Conservation (phyloP, 139 green algal genomes). For the Monoraphidium neglectum region DNA sequence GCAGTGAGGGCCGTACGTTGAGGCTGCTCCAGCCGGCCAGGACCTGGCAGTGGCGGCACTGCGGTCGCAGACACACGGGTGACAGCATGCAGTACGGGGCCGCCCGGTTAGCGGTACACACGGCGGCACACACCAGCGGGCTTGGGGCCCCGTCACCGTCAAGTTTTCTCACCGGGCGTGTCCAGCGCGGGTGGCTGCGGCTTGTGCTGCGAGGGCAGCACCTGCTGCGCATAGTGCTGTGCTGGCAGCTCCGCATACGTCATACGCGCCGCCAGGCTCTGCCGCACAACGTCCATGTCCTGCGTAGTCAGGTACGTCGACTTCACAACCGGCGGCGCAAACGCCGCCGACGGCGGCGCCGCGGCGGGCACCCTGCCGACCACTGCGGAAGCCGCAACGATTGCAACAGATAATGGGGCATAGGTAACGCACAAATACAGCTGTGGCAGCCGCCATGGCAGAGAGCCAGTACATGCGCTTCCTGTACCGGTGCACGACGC, state of each 20-base stretch:
- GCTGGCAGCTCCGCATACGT: neutral
- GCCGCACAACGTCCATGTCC: slow-evolving; percentile 11
- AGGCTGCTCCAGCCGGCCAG: neutral
- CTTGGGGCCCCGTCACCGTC: neutral
- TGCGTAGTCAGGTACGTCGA: too few relatives aligned
- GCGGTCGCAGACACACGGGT: too few relatives aligned
- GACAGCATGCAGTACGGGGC: too few relatives aligned
- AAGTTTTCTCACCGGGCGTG: neutral
- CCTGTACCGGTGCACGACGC: too few relatives aligned
- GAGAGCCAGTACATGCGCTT: too few relatives aligned
- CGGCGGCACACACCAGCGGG: too few relatives aligned
- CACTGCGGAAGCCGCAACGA: slow-evolving; percentile 2
- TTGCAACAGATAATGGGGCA: neutral
- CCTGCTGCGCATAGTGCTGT: neutral
- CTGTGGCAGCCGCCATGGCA: too few relatives aligned
- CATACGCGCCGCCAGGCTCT: slow-evolving; percentile 12
- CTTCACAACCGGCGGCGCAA: too few relatives aligned
- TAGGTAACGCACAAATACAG: too few relatives aligned
- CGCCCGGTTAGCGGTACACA: too few relatives aligned
- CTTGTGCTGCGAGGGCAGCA: neutral
- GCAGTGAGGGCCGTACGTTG: too few relatives aligned
- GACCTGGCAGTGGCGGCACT: too few relatives aligned
- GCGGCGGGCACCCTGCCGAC: neutral
- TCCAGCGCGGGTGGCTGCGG: neutral
- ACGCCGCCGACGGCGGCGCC: neutral